Evolutionary conservation across 306 rosid species (phyloP), one percentile per base, ranked within the genome.

Genomic region (Malus asiatica): DNA sequence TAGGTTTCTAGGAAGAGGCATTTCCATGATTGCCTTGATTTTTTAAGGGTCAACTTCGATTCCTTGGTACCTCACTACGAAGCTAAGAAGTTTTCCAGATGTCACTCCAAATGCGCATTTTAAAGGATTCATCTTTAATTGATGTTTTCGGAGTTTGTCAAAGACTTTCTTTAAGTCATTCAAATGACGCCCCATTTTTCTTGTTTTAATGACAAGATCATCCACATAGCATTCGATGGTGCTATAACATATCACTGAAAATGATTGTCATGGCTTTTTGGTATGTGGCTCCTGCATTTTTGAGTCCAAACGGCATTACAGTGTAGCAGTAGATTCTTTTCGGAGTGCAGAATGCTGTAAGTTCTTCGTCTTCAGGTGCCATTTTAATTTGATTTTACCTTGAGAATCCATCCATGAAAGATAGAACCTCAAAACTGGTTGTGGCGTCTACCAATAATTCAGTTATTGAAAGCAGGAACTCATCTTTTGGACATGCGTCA

Each of bases 341-440:
- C 0, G 66, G 5, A 2, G 38, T 61, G 0, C 11, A 4, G 0
- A 61, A 61, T 14, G 38, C 2, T 0, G 11, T 61, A 2, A 32
- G 38, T 3, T 61, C 25, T 25, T 25, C 25, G 25, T 25, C 25
- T 25, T 25, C 38, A 4, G 4, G 18, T 61, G 66, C 66, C 66
- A 27, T 61, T 27, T 61, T 61, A 6, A 61, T 61, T 27, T 61
- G 20, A 16, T 61, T 61, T 0, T 61, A 61, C 38, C 5, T 2
- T 6, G 11, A 61, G 3, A 27, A 27, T 3, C 20, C 19, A 12
- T 61, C 66, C 20, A 61, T 61, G 18, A 61, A 61, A 2, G 38
- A 61, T 13, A 61, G 0, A 4, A 9, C 35, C 8, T 1, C 10
- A 14, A 61, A 25, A 0, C 33, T 0, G 0, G 2, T 27, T 3